Base-by-base conservation (phyloP, 148 eudicot species). In the Silene latifolia region DNA sequence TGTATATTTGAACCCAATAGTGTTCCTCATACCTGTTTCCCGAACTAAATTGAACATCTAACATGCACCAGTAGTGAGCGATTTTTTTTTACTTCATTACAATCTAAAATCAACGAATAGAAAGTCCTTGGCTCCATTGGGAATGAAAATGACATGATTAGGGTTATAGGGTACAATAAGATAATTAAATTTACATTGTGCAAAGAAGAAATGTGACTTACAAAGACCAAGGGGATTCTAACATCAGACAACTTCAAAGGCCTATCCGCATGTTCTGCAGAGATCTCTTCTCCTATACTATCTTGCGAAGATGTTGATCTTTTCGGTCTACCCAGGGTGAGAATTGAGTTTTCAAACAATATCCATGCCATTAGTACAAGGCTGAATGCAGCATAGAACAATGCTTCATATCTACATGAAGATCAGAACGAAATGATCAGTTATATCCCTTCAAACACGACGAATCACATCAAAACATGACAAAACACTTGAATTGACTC, bases 281-380 rank as follows among this genome's bases (percentile, higher is more conserved):
- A 72, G 62, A 78, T 71, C 73, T 82, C 83, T 80, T 83, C 86
- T 18, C 82, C 86, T 72, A 72, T 59, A 58, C 70, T 76, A 53
- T 80, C 79, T 35, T 42, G 64, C 72, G 86, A 80, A 32, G 63
- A 67, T 81, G 87, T 78, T 65, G 85, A 80, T 62, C 73, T 75
- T 69, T 82, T 84, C 64, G 62, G 70, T 83, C 84, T 84, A 75
- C 84, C 85, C 64, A 62, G 54, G 77, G 82, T 76, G 73, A 88
- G 84, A 67, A 82, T 64, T 24, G 90, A 84, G 80, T 91, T 94
- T 81, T 94, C 98, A 75, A 88, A 90, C 15, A 91, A 76, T 79
- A 94, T 87, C 98, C 98, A 94, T 56, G 93, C 96, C 87, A 94
- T 79, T 46, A 94, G 97, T 51, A 80, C 90, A 79, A 94, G 93